Evolutionary conservation across 1,284 basidiomycete species (phyloP), one percentile per base, ranked within the genome.

Genomic region (Malassezia nana): DNA sequence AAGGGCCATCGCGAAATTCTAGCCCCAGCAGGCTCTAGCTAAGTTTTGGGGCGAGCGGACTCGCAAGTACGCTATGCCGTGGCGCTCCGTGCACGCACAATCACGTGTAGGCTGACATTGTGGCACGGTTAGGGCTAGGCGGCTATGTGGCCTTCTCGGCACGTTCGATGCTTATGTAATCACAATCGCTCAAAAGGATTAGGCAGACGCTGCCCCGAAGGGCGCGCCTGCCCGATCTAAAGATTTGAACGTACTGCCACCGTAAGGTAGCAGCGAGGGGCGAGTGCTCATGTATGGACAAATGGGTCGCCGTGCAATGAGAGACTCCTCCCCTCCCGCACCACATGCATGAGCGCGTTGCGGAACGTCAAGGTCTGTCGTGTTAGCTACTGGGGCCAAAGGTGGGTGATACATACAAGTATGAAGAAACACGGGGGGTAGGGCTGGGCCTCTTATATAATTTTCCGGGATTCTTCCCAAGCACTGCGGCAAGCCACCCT

Each of bases 251-350:
- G 54, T 56, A 56, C 54, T 56, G 48, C 54, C 54, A 56, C 54
- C 53, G 38, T 28, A 28, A 33, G 54, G 54, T 33, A 56, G 54
- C 54, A 56, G 54, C 54, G 54, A 56, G 54, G 42, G 41, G 49
- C 16, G 20, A 30, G 50, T 42, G 35, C 43, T 56, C 44, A 45
- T 56, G 54, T 56, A 47, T 51, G 54, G 54, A 46, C 54, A 51
- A 55, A 56, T 38, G 54, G 54, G 54, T 56, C 54, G 54, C 54
- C 54, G 54, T 56, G 54, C 54, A 56, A 56, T 56, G 54, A 45
- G 44, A 56, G 43, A 35, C 25, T 56, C 43, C 28, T 38, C 42
- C 46, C 49, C 54, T 56, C 54, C 54, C 54, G 49, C 48, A 51
- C 32, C 54, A 47, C 49, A 56, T 56, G 54, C 54, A n/a, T 56